Evolutionary conservation across 2,329 filamentous ascomycete genomes (phyloP), one percentile per base, ranked within the genome.

Genomic region (Clarireedia paspali): DNA sequence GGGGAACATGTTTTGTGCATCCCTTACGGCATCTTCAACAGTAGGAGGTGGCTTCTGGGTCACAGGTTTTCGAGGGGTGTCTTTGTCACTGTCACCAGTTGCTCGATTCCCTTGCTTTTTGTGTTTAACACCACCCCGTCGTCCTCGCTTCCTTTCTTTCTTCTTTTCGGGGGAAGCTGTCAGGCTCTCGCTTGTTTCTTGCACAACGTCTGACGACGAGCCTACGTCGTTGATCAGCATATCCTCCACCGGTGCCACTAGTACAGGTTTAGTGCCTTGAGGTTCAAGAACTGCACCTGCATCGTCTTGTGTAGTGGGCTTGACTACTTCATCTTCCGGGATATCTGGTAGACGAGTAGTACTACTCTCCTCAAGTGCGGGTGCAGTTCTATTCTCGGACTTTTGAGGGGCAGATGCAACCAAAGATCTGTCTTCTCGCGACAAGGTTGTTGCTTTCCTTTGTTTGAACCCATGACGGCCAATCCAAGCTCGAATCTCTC

Each of bases 101-200:
- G 74, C 61, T 81, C 70, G 50, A 15, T 45, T 59, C 23, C 44
- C 52, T 26, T 72, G 72, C 57, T 81, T 81, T 59, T 82, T 80
- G 58, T 87, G 83, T 67, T 86, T 85, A 17, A 81, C 79, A 2
- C 88, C 87, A 23, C 87, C 88, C 48, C 88, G 80, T n/a, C 82
- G 78, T 4, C 88, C 88, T 55, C 87, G 78, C 55, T 87, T 85
- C 27, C 52, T 54, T 0, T 81, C 77, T 68, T 86, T 86, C 70
- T 86, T 85, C 64, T 64, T 66, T 39, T 66, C 60, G 15, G 79
- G 77, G 5, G 71, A 70, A 2, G 67, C 68, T 10, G 67, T 53
- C 51, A 59, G 15, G 26, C n/a, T 14, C 36, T 53, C 50, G 15
- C 50, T 15, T 50, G 15, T 24, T 12, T 54, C 44, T 54, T 48